These are phyloP conservation scores for Albugo candida DNA, from an alignment of 352 stramenopile species.

Conservation along the genomic window DNA sequence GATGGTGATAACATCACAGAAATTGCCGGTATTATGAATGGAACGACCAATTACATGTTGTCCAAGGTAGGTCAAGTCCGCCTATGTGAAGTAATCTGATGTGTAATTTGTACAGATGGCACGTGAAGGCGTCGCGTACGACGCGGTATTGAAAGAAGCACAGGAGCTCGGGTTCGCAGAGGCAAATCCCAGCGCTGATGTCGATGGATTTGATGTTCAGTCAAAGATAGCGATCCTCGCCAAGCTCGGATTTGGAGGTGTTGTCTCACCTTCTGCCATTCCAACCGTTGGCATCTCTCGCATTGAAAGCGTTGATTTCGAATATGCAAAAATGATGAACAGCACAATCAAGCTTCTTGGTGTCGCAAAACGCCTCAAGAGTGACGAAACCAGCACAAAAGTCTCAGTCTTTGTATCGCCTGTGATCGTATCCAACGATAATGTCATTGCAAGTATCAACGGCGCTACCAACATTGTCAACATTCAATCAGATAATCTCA, in stretches of 20 bases:
- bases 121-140: constrained; percentile 80
- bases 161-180: constrained; percentile 86
- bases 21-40: constrained; percentile 93
- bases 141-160: constrained; percentile 84
- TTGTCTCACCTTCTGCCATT: constrained; percentile 77
- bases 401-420: constrained; percentile 89
- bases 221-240: constrained; percentile 92
- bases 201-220: constrained; percentile 91
- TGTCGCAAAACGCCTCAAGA: constrained; percentile 57
- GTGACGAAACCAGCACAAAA: constrained; percentile 43
- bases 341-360: constrained; percentile 94
- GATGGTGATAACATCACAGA: constrained; percentile 83
- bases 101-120: constrained; percentile 69
- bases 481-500: constrained; percentile 78
- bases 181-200: constrained; percentile 88
- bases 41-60: constrained; percentile 97
- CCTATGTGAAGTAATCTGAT: not conserved
- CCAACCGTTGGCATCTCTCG: constrained; percentile 86
- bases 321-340: constrained; percentile 89
- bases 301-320: constrained; percentile 85
- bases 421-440: constrained; percentile 74
- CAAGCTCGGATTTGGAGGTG: constrained; percentile 84
- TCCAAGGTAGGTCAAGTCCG: constrained; percentile 35
- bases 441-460: constrained; percentile 78
- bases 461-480: constrained; percentile 86